phyloP scores from a whole-genome alignment of 2,329 filamentous ascomycete species.

The Penicillium sp. region DNA sequence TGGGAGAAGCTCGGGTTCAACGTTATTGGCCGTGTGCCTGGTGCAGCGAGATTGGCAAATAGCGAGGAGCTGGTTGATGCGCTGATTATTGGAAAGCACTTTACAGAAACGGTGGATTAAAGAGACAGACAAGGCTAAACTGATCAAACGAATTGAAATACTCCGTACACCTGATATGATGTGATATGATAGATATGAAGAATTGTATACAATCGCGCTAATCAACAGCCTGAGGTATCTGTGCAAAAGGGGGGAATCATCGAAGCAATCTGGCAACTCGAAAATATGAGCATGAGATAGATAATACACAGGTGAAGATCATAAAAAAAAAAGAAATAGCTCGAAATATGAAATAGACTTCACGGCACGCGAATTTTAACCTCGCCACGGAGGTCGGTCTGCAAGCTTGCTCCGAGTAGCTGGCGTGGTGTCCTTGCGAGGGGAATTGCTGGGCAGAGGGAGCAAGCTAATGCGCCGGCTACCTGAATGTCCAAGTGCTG shows the following conservation, averaged over 20 bases:
- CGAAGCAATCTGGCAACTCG: conserved; percentile 15
- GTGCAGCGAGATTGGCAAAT: conserved; percentile 41
- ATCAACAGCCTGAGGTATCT: conserved; percentile 14
- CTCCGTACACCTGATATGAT: conserved; percentile 12
- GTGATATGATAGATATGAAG: neutral
- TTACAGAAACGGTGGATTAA: conserved; percentile 17
- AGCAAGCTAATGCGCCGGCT: conserved; percentile 47
- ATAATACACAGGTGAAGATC: conserved; percentile 19
- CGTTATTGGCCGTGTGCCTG: conserved; percentile 44
- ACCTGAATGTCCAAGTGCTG: conserved; percentile 45
- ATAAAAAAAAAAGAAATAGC: conserved; percentile 5
- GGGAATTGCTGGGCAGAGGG: conserved; percentile 40
- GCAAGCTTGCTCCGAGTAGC: conserved; percentile 31
- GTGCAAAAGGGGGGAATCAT: conserved; percentile 21
- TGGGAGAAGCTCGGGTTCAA: conserved; percentile 46
- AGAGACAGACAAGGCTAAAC: neutral
- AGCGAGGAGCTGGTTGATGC: conserved; percentile 45
- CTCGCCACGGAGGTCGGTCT: conserved; percentile 44
- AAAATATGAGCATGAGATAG: conserved; percentile 15
- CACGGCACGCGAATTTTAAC: conserved; percentile 28
- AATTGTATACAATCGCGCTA: conserved; percentile 19
- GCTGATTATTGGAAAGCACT: conserved; percentile 42
- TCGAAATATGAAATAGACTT: conserved; percentile 17
- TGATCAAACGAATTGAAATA: neutral
- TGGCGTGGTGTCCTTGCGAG: conserved; percentile 36